Evolutionary conservation across 2,329 filamentous ascomycete species (phyloP).

Genomic region (Fusarium sororula): DNA sequence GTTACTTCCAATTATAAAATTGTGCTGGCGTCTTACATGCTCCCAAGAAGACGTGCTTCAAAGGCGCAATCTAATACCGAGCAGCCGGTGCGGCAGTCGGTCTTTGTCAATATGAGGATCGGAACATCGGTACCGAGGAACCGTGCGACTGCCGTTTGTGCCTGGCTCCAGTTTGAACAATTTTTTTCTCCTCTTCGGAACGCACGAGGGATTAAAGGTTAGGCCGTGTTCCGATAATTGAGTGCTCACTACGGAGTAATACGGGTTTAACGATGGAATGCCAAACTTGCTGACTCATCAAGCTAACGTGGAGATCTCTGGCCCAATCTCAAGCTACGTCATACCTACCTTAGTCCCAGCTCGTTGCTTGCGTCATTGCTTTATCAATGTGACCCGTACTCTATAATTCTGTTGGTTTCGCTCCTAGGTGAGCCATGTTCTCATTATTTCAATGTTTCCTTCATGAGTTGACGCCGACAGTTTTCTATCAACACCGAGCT

Average conservation of each 20-base stretch:
- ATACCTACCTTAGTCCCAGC: neutral
- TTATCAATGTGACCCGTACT: slow-evolving; percentile 1
- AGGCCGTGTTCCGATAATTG: neutral
- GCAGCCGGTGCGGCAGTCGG: slow-evolving; percentile 32
- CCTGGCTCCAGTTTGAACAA: neutral
- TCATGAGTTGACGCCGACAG: neutral
- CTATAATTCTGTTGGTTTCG: neutral
- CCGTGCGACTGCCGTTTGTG: slow-evolving; percentile 32
- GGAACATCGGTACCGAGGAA: slow-evolving; percentile 34
- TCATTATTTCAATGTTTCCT: neutral
- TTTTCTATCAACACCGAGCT: neutral
- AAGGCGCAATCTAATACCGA: neutral
- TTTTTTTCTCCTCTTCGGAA: neutral
- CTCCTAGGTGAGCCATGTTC: neutral
- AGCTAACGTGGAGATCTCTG: neutral
- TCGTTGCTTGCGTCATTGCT: slow-evolving; percentile 23
- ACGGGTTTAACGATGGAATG: neutral
- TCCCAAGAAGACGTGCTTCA: neutral
- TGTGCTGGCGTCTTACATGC: neutral
- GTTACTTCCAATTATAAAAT: neutral
- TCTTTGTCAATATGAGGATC: neutral
- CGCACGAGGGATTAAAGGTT: slow-evolving; percentile 13
- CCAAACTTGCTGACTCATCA: slow-evolving; percentile 5
- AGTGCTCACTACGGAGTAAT: neutral
- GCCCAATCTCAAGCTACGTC: slow-evolving; percentile 13